Evolutionary conservation across 371 early-diverging fungal genomes (phyloP), one percentile per base, ranked within the genome.

Genomic region (Conidiobolus incongruus): DNA sequence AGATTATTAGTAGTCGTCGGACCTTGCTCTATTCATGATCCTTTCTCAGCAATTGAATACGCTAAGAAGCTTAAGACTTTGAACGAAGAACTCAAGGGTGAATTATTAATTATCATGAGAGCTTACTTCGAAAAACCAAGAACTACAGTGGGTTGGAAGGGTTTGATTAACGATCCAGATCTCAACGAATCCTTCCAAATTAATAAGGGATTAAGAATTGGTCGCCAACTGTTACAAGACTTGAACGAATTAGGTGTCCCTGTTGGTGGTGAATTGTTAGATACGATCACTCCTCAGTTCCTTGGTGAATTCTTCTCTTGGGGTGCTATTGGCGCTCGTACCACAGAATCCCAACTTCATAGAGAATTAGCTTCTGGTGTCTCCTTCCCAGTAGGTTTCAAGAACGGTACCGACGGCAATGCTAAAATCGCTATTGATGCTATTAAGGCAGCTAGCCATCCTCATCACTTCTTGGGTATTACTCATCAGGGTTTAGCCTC

Each of bases 41-140:
- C 73, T 28, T 62, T 70, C 45, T 81, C 86, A 35, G 92, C 88
- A 8, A 56, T 78, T 28, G 86, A 83, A 48, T 92, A 92, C 55
- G 54, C 61, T 52, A 58, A 56, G 30, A 60, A 52, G 38, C 65
- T 87, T 31, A 67, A 73, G 44, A 58, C 61, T 4, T 65, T 70
- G 47, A 65, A 70, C 19, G 63, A 68, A 20, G 59, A 66, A 40
- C 53, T 59, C 17, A 35, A 56, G 22, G 59, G 54, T 21, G 88
- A 90, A 22, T 55, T 90, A 40, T 49, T 68, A 17, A 79, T 90
- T 33, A 71, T 90, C 44, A 88, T 90, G 89, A 63, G 91, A 35
- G 80, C 78, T 33, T 92, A 87, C 67, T 92, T 92, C 62, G 91
- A 90, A 63, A 90, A 90, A 61, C 91, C 91, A 11, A 61, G 91